Base-by-base conservation (phyloP, 106 monocot genomes). In the Acanthochlamys bracteata region DNA sequence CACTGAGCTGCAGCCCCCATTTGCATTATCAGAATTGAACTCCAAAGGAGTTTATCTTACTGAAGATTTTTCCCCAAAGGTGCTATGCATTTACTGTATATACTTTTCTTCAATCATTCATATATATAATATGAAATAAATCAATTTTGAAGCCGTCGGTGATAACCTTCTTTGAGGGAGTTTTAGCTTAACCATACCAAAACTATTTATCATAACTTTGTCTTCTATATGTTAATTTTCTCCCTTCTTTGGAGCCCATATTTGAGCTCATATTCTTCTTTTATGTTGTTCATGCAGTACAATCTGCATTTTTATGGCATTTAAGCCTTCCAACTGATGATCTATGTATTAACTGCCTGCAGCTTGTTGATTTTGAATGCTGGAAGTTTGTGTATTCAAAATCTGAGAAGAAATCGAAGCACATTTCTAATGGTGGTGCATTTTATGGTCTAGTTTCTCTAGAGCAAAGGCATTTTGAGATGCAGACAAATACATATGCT, bases 51-150 rank as follows among this genome's bases (percentile, higher is more conserved):
- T 91, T 20, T 88, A 91, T 74, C 88, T 96, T 24, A 91, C 90
- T 55, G 96, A 96, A 78, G 91, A 96, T 71, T 96, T 96, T 68
- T 85, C 91, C 68, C 96, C 96, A 14, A 96, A 96, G 91, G 96
- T 96, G 74, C 49, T 17, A 13, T 25, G n/a, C 22, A 20, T 10
- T 54, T 54, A 7, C 43, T 43, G 43, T 43, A 43, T 13, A 43
- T 8, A 8, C 7, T 7, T 7, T 8, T 54, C 4, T 20, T 41
- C 21, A 17, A 19, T 10, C 15, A 20, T 40, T 1, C 15, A 41
- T 15, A 42, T 9, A 0, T 42, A 63, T 15, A 11, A 0, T 15
- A 15, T 19, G 9, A 41, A 63, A 39, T 1, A 39, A 10, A 23
- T 19, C 7, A n/a, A n/a, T n/a, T n/a, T n/a, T n/a, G n/a, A n/a